Base-by-base conservation (phyloP, 73 alveolate species). In the Paramecium tetraurelia region DNA sequence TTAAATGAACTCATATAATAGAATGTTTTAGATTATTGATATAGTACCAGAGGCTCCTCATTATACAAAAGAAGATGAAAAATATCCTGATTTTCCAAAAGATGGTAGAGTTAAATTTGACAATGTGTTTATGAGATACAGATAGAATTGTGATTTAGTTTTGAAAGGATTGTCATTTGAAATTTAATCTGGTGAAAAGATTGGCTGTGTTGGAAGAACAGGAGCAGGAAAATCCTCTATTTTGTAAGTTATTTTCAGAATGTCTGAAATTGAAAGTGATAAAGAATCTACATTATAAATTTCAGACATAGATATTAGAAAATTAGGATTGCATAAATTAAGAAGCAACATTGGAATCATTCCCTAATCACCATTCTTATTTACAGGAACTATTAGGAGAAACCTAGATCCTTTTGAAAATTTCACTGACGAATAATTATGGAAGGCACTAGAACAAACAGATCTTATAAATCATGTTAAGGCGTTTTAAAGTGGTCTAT, bases 351-450 rank as follows among this genome's bases (percentile, higher is more conserved):
- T 96, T 38, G 92, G 97, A 22, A 94, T 95, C 16, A 96, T 96
- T 6, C 99, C 99, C 2, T 96, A 97, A 92, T 92, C 86, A 12
- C 97, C 98, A 29, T 85, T 93, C 53, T 44, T 97, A 70, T 86
- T 97, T 75, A 92, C 95, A 57, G 95, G 95, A 35, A 84, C 96
- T 31, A 40, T 97, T 7, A 97, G 97, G 90, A 94, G 93, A 43
- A 97, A 97, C 86, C 58, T 97, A 40, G 99, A 97, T 95, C 99
- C 99, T 3, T 93, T 95, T 92, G 86, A 92, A 69, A 90, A 93
- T n/a, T 92, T 68, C 71, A 70, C 86, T 40, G 96, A 95, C 71
- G 95, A 95, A 24, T 92, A 86, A 36, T 88, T 97, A 24, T 71
- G 71, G 92, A 10, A 76, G 29, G 96, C 92, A 24, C 83, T 97